Evolutionary conservation across 2,329 filamentous ascomycete genomes (phyloP).

Genomic region (Sclerotinia glacialis): DNA sequence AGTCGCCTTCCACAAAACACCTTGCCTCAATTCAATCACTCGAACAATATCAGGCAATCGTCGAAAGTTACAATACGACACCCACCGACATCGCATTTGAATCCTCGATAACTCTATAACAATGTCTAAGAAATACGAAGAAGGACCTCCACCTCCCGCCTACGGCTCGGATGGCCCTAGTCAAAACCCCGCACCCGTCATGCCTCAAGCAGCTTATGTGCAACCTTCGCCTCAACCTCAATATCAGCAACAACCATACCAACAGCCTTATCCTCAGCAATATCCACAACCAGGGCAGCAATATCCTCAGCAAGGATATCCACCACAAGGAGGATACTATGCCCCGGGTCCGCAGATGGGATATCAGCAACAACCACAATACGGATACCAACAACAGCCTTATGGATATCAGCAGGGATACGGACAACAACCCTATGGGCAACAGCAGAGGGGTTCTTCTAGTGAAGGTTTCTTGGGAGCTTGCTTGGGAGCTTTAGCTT

Average conservation of each 20-base stretch:
- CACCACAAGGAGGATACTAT: slow-evolving; percentile 30
- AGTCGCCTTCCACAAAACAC: neutral
- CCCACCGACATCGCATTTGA: neutral
- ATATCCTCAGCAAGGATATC: slow-evolving; percentile 17
- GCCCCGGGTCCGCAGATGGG: slow-evolving; percentile 32
- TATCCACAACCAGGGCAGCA: slow-evolving; percentile 20
- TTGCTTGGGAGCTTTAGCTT: slow-evolving; percentile 46
- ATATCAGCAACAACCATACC: slow-evolving; percentile 26
- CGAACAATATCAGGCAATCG: neutral
- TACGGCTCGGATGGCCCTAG: slow-evolving; percentile 26
- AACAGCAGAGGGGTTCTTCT: slow-evolving; percentile 42
- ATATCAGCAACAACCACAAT: slow-evolving; percentile 27
- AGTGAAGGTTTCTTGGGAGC: slow-evolving; percentile 44
- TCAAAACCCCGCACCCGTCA: slow-evolving; percentile 16
- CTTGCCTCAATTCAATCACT: neutral
- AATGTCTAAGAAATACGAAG: slow-evolving; percentile 30
- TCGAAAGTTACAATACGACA: neutral
- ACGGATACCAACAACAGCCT: slow-evolving; percentile 23
- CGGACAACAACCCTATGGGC: slow-evolving; percentile 26
- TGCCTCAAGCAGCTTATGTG: slow-evolving; percentile 30
- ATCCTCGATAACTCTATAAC: slow-evolving; percentile 6
- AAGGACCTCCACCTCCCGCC: slow-evolving; percentile 32
- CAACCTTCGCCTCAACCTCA: slow-evolving; percentile 23
- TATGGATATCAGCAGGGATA: slow-evolving; percentile 32
- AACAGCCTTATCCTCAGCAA: slow-evolving; percentile 24